A percentile compares a stretch with the other conserved stretches of the same genome.
phyloP scores from a whole-genome alignment of 31 red algal genomes.

The Pterothamnion heteromorphum region DNA sequence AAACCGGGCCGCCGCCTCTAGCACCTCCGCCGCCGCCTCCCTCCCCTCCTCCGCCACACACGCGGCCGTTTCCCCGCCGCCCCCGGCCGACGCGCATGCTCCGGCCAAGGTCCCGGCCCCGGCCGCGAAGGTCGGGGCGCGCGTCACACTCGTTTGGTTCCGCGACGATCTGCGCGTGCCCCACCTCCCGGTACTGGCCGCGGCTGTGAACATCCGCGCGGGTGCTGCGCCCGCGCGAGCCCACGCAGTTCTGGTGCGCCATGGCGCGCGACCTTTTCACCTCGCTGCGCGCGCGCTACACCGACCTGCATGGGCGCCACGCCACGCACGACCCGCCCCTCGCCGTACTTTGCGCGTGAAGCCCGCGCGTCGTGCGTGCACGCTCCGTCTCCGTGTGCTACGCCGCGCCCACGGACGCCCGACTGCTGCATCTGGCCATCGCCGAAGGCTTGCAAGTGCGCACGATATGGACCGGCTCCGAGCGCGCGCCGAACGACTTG shows the following conservation, averaged over 20 bases:
- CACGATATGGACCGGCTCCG: conserved; percentile 71
- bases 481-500: conserved; percentile 64
- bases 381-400: conserved; percentile 54
- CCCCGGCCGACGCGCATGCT: neutral
- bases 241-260: neutral
- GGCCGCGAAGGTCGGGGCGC: neutral
- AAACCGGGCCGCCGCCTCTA: neutral
- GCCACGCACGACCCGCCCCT: neutral
- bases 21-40: neutral
- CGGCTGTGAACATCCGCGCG: conserved; percentile 56
- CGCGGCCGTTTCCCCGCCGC: neutral
- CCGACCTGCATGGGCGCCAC: conserved; percentile 49
- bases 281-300: conserved; percentile 9
- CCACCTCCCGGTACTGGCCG: conserved; percentile 69
- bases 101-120: neutral
- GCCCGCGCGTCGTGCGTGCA: conserved; percentile 29
- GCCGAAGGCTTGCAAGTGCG: conserved; percentile 40
- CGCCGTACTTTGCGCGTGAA: conserved; percentile 22
- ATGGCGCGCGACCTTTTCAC: conserved; percentile 37
- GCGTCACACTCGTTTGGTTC: conserved; percentile 70
- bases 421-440: conserved; percentile 44
- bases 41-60: neutral
- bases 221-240: conserved; percentile 28
- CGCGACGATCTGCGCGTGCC: conserved; percentile 79
- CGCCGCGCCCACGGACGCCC: conserved; percentile 62